Percentiles rank a stretch among this genome's conserved stretches.
phyloP scores from a whole-genome alignment of 345 rosid species.

The Ceriops tagal region DNA sequence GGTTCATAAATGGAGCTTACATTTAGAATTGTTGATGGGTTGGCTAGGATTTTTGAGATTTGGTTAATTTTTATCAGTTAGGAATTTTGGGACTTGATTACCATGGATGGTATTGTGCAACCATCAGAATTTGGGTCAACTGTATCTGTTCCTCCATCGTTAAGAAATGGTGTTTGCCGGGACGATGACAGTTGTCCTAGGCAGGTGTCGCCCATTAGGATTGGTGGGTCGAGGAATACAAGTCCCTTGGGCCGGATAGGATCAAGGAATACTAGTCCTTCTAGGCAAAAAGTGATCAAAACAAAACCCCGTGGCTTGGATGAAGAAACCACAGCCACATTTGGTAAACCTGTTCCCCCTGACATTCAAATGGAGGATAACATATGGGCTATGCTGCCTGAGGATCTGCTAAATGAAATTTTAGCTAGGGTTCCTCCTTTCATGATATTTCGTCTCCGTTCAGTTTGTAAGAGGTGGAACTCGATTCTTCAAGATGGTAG shows the following conservation, averaged over 20 bases:
- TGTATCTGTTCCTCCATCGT: constrained; percentile 28
- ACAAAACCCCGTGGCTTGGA: constrained; percentile 95
- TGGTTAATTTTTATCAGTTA: background rate
- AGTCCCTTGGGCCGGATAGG: constrained; percentile 75
- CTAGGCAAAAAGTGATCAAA: constrained; percentile 74
- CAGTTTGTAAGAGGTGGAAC: constrained; percentile 84
- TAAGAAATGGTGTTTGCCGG: constrained; percentile 19
- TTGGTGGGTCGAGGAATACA: constrained; percentile 65
- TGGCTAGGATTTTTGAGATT: constrained; percentile 2
- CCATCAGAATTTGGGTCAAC: constrained; percentile 47
- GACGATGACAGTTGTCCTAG: constrained; percentile 51
- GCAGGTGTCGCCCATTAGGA: constrained; percentile 57
- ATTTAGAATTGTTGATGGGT: constrained; percentile 1
- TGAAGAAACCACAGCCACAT: constrained; percentile 78
- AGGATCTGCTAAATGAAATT: constrained; percentile 85
- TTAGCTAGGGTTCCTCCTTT: constrained; percentile 90
- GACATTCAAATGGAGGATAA: constrained; percentile 89
- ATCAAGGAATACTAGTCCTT: constrained; percentile 82
- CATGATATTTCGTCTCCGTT: constrained; percentile 84
- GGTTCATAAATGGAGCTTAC: constrained; percentile 7
- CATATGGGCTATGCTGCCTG: constrained; percentile 96
- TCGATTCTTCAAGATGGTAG: constrained; percentile 80
- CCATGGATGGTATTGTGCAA: constrained; percentile 51
- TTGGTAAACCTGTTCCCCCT: constrained; percentile 59
- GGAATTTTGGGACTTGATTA: constrained; percentile 19